Base-by-base conservation (phyloP, 352 stramenopile species). In the Globisporangium lucens region DNA sequence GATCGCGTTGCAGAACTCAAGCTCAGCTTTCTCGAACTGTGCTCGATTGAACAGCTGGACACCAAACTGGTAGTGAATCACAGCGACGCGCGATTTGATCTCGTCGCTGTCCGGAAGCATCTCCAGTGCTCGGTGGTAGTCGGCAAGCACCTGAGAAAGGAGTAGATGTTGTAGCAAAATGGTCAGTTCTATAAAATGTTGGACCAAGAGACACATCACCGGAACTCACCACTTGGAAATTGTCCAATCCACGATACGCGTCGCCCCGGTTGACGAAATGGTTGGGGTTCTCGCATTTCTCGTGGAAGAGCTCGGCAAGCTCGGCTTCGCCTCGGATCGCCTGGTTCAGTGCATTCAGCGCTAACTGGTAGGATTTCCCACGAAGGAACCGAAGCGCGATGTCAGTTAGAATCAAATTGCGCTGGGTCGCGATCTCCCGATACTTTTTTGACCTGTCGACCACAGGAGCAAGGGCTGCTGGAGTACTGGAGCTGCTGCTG, bases 41-140 rank as follows among this genome's bases (percentile, higher is more conserved):
- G 72, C 83, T 60, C 74, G 68, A 61, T 94, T 94, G 73, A 94
- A 93, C 6, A 92, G 67, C 35, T 92, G 76, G 33, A 94, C 78
- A 20, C 88, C 86, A 62, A 95, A 93, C 30, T 91, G 79, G 65
- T 93, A 95, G 65, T 93, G 86, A 35, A 95, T 82, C 41, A 93
- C 72, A 8, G 80, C 83, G 4, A 94, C 76, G 10, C 86, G 78
- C 9, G 86, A 80, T 30, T 82, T 73, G 20, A 93, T 77, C 2
- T 78, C 77, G n/a, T 70, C 67, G 47, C 71, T 82, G 13, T 80
- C 75, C 1, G 80, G 83, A 12, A 85, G 66, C 4, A 93, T 41
- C 63, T 93, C 83, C 17, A 91, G 67, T 20, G 84, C 85, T 43
- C 82, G 73, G 46, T 92, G 85, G 29, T 95, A 95, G 63, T 95